Evolutionary conservation across 73 alveolate genomes (phyloP).

Genomic region (Durusdinium trenchii): DNA sequence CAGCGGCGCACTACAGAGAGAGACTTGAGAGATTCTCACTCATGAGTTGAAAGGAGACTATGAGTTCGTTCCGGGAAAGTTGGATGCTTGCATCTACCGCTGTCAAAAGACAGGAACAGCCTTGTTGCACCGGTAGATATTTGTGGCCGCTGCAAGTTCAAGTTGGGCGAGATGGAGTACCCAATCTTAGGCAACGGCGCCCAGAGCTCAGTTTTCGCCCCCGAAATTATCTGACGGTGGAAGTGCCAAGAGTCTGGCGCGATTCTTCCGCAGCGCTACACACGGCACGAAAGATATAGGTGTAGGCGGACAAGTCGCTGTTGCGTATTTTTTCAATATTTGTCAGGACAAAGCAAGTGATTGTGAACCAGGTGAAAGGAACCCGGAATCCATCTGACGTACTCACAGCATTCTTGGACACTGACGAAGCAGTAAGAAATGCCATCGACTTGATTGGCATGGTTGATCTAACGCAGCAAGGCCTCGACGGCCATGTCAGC

Average conservation of each 20-base stretch:
- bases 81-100: not conserved
- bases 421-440: not conserved
- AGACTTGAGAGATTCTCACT: not conserved
- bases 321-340: not conserved
- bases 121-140: not conserved
- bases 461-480: not conserved
- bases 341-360: not conserved
- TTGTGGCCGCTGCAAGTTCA: not conserved
- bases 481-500: not conserved
- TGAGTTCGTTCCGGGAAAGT: not conserved
- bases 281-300: not conserved
- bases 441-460: not conserved
- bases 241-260: slow-evolving; percentile 15
- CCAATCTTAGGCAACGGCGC: not conserved
- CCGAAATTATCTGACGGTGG: not conserved
- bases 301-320: not conserved
- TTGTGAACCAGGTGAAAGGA: not conserved
- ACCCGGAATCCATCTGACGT: not conserved
- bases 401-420: not conserved
- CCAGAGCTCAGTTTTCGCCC: not conserved
- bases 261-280: no score
- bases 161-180: not conserved
- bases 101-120: not conserved
- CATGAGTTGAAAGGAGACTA: not conserved
- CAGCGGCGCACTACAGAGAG: not conserved